Percentiles rank a stretch among this genome's conserved stretches.
Evolutionary conservation across 768 basidiomycete genomes (phyloP).

Genomic region (Xerocomellus amylosporus): DNA sequence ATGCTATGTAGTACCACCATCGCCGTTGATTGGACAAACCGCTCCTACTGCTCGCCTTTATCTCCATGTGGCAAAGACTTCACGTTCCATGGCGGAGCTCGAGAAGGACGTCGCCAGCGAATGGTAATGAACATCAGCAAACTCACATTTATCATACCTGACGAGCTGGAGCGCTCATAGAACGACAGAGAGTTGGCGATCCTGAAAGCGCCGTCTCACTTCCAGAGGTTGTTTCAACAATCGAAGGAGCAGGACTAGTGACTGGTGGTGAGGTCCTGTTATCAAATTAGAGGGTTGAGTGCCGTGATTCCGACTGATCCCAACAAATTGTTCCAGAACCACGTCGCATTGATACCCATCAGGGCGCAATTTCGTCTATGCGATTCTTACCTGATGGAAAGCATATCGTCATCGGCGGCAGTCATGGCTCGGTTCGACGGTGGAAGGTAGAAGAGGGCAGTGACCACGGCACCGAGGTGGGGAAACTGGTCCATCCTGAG

Average conservation of each 20-base stretch:
- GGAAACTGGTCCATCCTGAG: neutral
- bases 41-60: neutral
- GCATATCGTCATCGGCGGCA: conserved; percentile 1
- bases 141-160: neutral
- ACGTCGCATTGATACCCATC: neutral
- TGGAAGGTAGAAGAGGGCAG: conserved; percentile 1
- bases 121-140: neutral
- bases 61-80: conserved; percentile 10
- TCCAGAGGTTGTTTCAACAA: neutral
- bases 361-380: conserved; percentile 2
- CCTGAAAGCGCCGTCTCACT: neutral
- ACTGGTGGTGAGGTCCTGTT: neutral
- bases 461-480: neutral
- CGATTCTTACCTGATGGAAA: conserved; percentile 12
- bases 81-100: conserved; percentile 6
- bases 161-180: conserved; percentile 1
- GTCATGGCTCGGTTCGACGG: conserved; percentile 10
- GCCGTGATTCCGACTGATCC: neutral
- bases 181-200: neutral
- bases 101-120: conserved; percentile 1
- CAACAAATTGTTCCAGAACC: neutral
- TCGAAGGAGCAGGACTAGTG: neutral
- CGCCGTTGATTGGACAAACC: neutral
- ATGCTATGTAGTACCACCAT: too few species aligned
- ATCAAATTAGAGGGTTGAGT: neutral